phyloP scores from a whole-genome alignment of 2,329 filamentous ascomycete species.

The Penicillium sp. region DNA sequence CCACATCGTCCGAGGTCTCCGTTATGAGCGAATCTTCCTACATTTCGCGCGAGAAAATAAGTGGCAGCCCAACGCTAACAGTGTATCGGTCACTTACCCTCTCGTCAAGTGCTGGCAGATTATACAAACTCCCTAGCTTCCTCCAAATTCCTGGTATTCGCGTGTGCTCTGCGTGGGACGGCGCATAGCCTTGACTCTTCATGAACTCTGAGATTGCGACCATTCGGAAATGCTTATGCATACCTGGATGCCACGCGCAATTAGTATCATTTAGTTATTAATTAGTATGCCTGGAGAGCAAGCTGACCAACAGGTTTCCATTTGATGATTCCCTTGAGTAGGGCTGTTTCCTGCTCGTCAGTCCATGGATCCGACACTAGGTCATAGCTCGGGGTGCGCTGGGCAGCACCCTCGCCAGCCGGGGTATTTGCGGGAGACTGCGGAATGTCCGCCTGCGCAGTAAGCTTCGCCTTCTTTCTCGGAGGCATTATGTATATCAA shows the following conservation, averaged over 20 bases:
- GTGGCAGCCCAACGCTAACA: not conserved
- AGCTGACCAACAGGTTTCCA: constrained; percentile 90
- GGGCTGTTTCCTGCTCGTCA: constrained; percentile 88
- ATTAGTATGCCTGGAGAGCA: not conserved
- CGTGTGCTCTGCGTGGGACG: constrained; percentile 71
- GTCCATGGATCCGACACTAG: constrained; percentile 80
- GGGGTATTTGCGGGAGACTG: constrained; percentile 36
- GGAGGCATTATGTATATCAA: constrained; percentile 42
- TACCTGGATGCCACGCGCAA: constrained; percentile 53
- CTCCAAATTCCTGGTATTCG: constrained; percentile 90
- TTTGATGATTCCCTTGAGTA: constrained; percentile 89
- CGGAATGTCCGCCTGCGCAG: constrained; percentile 33
- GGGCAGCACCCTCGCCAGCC: constrained; percentile 34
- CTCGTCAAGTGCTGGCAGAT: constrained; percentile 84
- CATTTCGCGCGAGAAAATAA: constrained; percentile 25
- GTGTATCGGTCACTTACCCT: constrained; percentile 64
- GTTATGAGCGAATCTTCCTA: constrained; percentile 61
- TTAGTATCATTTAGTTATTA: constrained; percentile 5
- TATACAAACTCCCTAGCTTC: constrained; percentile 82
- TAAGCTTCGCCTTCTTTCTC: constrained; percentile 66
- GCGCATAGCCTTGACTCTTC: constrained; percentile 78
- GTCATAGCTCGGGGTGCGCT: constrained; percentile 50
- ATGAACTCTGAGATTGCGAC: constrained; percentile 81
- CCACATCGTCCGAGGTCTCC: constrained; percentile 61
- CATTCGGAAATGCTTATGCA: constrained; percentile 95